Conservation (phyloP, 805 yeast species). For the Kregervanrija pseudodelftensis region DNA sequence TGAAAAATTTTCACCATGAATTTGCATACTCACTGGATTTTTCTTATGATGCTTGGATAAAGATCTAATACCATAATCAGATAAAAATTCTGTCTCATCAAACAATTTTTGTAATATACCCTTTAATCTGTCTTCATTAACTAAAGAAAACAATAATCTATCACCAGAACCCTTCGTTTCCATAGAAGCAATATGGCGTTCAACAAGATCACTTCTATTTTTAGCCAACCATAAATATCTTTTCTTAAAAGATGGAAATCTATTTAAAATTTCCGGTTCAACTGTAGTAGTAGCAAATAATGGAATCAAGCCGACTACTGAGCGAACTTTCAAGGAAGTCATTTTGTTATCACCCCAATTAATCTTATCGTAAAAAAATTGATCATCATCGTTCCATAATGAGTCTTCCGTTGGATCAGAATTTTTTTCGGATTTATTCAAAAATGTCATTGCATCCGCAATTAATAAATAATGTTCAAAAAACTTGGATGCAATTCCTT, state of each 20-base stretch:
- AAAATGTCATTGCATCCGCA: constrained; percentile 88
- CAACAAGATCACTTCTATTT: constrained; percentile 61
- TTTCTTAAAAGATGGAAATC: constrained; percentile 76
- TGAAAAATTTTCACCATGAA: constrained; percentile 62
- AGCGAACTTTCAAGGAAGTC: constrained; percentile 74
- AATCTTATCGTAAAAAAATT: constrained; percentile 87
- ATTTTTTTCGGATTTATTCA: constrained; percentile 29
- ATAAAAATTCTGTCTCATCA: constrained; percentile 79
- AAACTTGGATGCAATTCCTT: constrained; percentile 88
- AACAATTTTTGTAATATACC: constrained; percentile 74
- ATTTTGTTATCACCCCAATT: constrained; percentile 65
- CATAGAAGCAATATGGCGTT: constrained; percentile 83
- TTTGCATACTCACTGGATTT: constrained; percentile 79
- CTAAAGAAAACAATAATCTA: constrained; percentile 70
- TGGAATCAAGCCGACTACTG: constrained; percentile 88
- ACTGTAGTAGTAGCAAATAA: constrained; percentile 81
- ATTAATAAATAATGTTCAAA: constrained; percentile 87
- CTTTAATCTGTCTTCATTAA: constrained; percentile 68
- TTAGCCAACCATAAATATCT: constrained; percentile 79
- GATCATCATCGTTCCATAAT: constrained; percentile 84
- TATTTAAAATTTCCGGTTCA: constrained; percentile 73
- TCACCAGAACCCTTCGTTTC: constrained; percentile 72
- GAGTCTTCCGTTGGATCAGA: constrained; percentile 44
- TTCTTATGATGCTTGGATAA: constrained; percentile 79
- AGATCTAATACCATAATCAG: constrained; percentile 82